These are phyloP conservation scores for Apophysomyces variabilis DNA, from an alignment of 371 early-diverging fungal genomes.

Conservation along the genomic window DNA sequence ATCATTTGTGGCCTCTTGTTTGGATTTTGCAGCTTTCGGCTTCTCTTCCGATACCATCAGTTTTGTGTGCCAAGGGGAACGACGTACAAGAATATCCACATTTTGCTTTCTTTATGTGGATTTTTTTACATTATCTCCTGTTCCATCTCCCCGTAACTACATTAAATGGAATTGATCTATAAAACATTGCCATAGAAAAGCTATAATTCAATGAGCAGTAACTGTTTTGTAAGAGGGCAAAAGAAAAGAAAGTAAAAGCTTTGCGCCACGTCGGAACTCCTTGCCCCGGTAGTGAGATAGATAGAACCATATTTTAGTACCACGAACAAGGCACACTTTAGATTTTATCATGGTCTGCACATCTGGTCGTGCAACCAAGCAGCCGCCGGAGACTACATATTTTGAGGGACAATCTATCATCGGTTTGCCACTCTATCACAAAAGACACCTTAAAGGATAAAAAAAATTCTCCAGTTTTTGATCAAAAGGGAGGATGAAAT, in stretches of 20 bases:
- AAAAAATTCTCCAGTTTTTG: not conserved
- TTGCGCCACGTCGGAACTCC: conserved; percentile 12
- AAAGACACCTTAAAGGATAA: not conserved
- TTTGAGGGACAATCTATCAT: conserved; percentile 3
- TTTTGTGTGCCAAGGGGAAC: conserved; percentile 2
- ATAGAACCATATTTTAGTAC: conserved; percentile 1
- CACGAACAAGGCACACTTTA: conserved; percentile 7
- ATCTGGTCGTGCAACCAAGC: conserved; percentile 9
- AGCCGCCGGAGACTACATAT: conserved; percentile 4
- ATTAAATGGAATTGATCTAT: not conserved
- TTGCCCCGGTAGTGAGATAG: conserved; percentile 5
- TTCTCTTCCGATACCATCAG: conserved; percentile 8
- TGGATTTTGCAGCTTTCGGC: conserved; percentile 12
- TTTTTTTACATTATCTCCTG: not conserved
- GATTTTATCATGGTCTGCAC: conserved; percentile 2
- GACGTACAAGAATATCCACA: not conserved
- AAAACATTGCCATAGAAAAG: not conserved
- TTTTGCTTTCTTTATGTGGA: not conserved
- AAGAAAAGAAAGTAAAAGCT: not conserved
- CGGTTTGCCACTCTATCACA: not conserved
- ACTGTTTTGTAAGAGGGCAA: not conserved
- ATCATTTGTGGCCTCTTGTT: conserved; percentile 6
- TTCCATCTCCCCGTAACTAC: not conserved
- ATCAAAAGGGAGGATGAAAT: not conserved
- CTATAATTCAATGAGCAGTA: conserved; percentile 1